Base-by-base conservation (phyloP, 208 protist genomes). In the Wallacemonas sp. region DNA sequence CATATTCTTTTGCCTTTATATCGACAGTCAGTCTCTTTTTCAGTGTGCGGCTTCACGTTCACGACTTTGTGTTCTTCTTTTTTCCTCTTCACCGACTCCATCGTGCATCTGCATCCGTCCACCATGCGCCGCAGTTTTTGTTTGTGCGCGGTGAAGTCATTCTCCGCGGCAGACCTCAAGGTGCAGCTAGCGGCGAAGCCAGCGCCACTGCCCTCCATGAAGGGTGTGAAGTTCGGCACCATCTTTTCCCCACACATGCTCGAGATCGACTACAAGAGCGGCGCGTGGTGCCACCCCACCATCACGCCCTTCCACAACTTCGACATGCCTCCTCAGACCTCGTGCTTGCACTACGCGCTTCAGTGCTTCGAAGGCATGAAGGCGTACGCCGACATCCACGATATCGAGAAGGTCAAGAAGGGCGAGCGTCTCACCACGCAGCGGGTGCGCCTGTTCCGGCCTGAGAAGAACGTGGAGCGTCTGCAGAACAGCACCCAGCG, bases 351-450 rank as follows among this genome's bases (percentile, higher is more conserved):
- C 71, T 99, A 99, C 75, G 97, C 66, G 0, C 44, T 83, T 13
- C 63, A 80, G 73, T 98, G 95, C 85, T 99, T 99, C 70, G 98
- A 99, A 74, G 98, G 98, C 32, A 90, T 99, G 82, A 99, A 99
- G 81, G 98, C 97, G 27, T 99, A 99, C 83, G 88, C 88, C 32
- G 79, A 98, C 48, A 63, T 74, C 13, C 45, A 67, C 0, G 76
- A 93, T 10, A 96, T 93, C 44, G 68, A 83, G n/a, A 70, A 63
- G 48, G 73, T 50, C 34, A 17, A 63, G 33, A 68, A 45, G 22
- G 77, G 77, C 4, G 74, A 87, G 73, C 44, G 15, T 30, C 60
- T 75, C 36, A 36, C 27, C 50, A 36, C 61, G 21, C 69, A 65
- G 26, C 68, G 60, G 19, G 53, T 98, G 12, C 83, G 90, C 45